These are phyloP conservation scores for Boletus semigastroideus DNA, from an alignment of 1,284 basidiomycete species.

Conservation along the genomic window DNA sequence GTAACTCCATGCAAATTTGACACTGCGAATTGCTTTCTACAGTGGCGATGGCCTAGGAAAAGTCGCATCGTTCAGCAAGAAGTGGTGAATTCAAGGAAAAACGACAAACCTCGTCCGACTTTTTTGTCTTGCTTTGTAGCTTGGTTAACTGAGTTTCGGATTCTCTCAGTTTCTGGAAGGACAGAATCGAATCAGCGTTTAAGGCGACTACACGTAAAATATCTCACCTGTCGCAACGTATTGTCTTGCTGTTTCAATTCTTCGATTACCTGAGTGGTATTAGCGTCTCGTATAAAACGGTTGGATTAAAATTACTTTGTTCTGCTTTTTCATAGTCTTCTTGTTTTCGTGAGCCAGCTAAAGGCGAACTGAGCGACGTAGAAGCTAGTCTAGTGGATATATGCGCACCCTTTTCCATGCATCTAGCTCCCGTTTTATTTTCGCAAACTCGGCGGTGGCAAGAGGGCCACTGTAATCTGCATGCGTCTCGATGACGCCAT, in stretches of 20 bases:
- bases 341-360: conserved; percentile 47
- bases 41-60: conserved; percentile 46
- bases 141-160: conserved; percentile 46
- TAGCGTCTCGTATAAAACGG: not conserved
- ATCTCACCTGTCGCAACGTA: conserved; percentile 19
- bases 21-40: conserved; percentile 63
- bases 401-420: conserved; percentile 48
- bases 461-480: conserved; percentile 32
- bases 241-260: conserved; percentile 29
- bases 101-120: conserved; percentile 53
- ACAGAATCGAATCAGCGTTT: conserved; percentile 1
- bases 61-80: not conserved
- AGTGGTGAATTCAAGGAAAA: not conserved
- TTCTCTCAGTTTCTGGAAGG: conserved; percentile 47
- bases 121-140: conserved; percentile 47
- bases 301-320: conserved; percentile 44
- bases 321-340: conserved; percentile 55
- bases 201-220: not conserved
- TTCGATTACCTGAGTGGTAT: conserved; percentile 29
- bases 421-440: conserved; percentile 43
- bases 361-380: conserved; percentile 29
- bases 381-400: not conserved
- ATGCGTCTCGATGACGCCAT: conserved; percentile 14
- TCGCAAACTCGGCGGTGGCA: conserved; percentile 34
- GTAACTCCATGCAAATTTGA: conserved; percentile 72